Evolutionary conservation across 2,329 filamentous ascomycete genomes (phyloP).

Genomic region (Stachybotrys echinatus): DNA sequence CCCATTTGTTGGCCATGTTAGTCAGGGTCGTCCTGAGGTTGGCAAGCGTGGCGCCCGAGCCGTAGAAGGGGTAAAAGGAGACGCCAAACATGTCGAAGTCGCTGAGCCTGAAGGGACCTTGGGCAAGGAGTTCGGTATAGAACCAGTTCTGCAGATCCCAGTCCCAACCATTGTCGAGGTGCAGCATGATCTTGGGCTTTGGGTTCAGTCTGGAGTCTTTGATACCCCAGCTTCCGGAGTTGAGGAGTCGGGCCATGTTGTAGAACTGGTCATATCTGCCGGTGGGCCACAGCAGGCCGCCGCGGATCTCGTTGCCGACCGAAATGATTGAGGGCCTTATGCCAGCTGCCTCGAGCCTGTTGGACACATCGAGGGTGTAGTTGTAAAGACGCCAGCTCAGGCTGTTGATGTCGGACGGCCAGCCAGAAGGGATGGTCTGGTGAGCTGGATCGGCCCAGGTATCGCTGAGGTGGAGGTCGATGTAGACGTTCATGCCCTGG

Average conservation of each 20-base stretch:
- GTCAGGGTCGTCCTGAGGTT: conserved; percentile 48
- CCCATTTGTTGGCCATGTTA: conserved; percentile 56
- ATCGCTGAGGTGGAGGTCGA: conserved; percentile 64
- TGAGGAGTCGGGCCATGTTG: conserved; percentile 60
- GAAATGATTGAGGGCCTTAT: conserved; percentile 58
- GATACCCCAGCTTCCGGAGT: conserved; percentile 59
- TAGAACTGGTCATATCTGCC: conserved; percentile 48
- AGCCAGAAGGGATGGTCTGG: conserved; percentile 58
- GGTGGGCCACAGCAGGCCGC: conserved; percentile 59
- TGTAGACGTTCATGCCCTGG: conserved; percentile 53
- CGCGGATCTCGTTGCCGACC: conserved; percentile 69
- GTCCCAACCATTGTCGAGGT: conserved; percentile 72
- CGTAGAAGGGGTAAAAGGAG: conserved; percentile 71
- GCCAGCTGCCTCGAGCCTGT: conserved; percentile 51
- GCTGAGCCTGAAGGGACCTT: conserved; percentile 39
- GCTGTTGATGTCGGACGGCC: conserved; percentile 54
- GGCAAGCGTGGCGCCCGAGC: conserved; percentile 50
- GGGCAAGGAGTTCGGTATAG: conserved; percentile 52
- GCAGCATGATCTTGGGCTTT: conserved; percentile 66
- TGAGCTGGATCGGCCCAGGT: conserved; percentile 66
- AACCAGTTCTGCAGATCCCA: conserved; percentile 62
- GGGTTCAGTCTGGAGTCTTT: conserved; percentile 54
- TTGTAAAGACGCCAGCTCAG: conserved; percentile 61
- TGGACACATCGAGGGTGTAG: conserved; percentile 59
- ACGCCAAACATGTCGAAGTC: conserved; percentile 71